phyloP scores from a whole-genome alignment of 805 yeast species.

The Kregervanrija pseudodelftensis region DNA sequence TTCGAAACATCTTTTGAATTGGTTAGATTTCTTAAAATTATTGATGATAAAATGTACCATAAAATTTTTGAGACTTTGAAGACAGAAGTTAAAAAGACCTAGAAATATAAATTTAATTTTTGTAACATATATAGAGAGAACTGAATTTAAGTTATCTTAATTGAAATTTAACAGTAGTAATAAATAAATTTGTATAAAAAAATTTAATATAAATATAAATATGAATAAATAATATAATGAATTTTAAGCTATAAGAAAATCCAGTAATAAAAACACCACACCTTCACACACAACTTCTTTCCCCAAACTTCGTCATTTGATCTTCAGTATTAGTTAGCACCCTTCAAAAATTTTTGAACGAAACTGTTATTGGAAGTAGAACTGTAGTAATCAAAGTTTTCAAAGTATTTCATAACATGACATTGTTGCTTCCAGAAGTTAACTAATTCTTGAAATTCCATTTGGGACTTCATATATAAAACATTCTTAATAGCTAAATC shows the following conservation, averaged over 20 bases:
- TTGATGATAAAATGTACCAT: conserved; percentile 31
- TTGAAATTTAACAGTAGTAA: too few relatives aligned
- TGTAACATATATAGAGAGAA: neutral
- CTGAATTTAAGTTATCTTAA: too few relatives aligned
- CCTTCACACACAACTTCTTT: too few relatives aligned
- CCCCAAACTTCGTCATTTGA: too few relatives aligned
- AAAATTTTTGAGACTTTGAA: conserved; percentile 29
- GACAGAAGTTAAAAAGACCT: neutral
- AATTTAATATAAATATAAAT: neutral
- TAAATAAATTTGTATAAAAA: too few relatives aligned
- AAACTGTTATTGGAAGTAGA: conserved; percentile 53
- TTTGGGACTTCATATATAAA: conserved; percentile 73
- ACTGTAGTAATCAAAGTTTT: conserved; percentile 52
- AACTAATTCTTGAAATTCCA: conserved; percentile 83
- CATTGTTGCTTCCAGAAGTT: conserved; percentile 89
- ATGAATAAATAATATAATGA: neutral
- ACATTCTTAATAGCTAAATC: conserved; percentile 62
- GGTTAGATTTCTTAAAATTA: conserved; percentile 44
- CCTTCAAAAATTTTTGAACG: conserved; percentile 67
- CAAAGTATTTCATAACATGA: conserved; percentile 77
- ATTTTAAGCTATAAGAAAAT: neutral
- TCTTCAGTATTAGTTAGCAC: conserved; percentile 28
- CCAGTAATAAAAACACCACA: neutral
- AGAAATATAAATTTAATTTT: neutral
- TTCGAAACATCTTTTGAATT: conserved; percentile 52